These are phyloP conservation scores for Trichodelitschia bisporula DNA, from an alignment of 495 filamentous ascomycete genomes.

Conservation along the genomic window DNA sequence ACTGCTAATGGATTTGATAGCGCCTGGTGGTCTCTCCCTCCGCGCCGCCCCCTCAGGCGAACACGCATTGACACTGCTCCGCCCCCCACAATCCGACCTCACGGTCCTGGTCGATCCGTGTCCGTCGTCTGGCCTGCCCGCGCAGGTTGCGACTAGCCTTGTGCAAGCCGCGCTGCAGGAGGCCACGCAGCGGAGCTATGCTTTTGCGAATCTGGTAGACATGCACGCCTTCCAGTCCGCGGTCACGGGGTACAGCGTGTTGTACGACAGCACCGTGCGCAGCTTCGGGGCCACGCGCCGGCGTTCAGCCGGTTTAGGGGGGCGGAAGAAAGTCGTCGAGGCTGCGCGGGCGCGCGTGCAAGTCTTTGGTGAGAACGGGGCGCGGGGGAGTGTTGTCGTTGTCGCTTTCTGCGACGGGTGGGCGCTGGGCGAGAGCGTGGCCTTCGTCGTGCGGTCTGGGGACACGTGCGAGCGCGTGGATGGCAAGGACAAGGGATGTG, in stretches of 20 bases:
- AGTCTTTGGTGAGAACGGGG: conserved; percentile 15
- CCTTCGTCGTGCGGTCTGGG: conserved; percentile 55
- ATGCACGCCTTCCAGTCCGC: conserved; percentile 54
- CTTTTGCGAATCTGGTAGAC: conserved; percentile 22
- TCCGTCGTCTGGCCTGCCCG: too few species aligned
- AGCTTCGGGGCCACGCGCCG: conserved; percentile 64
- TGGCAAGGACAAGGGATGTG: conserved; percentile 28
- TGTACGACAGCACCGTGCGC: conserved; percentile 46
- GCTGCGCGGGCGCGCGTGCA: conserved; percentile 50
- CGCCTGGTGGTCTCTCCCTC: too few species aligned
- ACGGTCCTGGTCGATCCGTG: too few species aligned
- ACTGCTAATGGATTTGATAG: too few species aligned
- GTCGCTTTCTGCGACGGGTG: conserved; percentile 69
- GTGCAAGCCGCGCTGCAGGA: too few species aligned
- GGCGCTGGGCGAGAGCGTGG: conserved; percentile 63
- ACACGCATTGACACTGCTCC: too few species aligned
- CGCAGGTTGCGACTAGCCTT: too few species aligned
- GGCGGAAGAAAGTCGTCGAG: conserved; percentile 81
- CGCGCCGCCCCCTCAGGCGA: too few species aligned
- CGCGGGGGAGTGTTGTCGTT: conserved; percentile 25
- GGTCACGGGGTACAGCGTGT: conserved; percentile 49
- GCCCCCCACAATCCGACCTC: too few species aligned
- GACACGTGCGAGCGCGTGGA: conserved; percentile 53
- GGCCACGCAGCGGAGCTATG: too few species aligned
- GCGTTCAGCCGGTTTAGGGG: too few species aligned